A percentile compares a stretch with the other conserved stretches of the same genome.
These are phyloP conservation scores for Cenococcum geophilum DNA, from an alignment of 495 filamentous ascomycete species.

Conservation along the genomic window DNA sequence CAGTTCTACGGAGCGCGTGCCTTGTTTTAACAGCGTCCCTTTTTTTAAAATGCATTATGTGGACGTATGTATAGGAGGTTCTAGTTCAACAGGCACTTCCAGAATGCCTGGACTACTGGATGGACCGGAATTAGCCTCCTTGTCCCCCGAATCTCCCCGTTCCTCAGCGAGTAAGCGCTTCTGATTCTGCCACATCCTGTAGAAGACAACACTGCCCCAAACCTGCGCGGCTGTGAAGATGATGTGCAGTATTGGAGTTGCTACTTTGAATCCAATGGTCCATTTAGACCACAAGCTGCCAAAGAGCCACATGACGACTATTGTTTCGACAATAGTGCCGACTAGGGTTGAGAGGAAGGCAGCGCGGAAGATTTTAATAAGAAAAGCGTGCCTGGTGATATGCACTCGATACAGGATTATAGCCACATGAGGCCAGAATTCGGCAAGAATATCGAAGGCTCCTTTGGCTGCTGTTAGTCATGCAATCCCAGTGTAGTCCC, in stretches of 20 bases:
- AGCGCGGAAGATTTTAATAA: constrained; percentile 40
- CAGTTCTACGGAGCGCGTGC: no score
- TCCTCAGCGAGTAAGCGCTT: not conserved
- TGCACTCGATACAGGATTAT: constrained; percentile 47
- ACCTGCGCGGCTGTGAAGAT: constrained; percentile 44
- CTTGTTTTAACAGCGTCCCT: no score
- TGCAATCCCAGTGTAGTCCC: not conserved
- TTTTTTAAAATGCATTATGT: no score
- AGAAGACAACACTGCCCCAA: constrained; percentile 34
- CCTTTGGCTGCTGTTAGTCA: constrained; percentile 28
- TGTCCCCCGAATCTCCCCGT: not conserved
- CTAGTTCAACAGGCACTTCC: no score
- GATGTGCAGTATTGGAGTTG: constrained; percentile 45
- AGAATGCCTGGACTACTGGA: no score
- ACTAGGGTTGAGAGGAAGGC: constrained; percentile 41
- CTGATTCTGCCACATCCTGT: constrained; percentile 11
- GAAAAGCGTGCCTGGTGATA: constrained; percentile 40
- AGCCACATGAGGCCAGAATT: constrained; percentile 47
- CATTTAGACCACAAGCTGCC: constrained; percentile 44
- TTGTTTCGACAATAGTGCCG: constrained; percentile 43
- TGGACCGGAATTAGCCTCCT: not conserved
- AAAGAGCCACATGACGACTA: constrained; percentile 48
- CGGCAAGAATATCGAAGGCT: constrained; percentile 47
- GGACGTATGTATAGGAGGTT: no score
- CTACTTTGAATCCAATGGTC: constrained; percentile 46